Evolutionary conservation across 805 yeast species (phyloP), one percentile per base, ranked within the genome.

Genomic region (Lachancea fermentati): DNA sequence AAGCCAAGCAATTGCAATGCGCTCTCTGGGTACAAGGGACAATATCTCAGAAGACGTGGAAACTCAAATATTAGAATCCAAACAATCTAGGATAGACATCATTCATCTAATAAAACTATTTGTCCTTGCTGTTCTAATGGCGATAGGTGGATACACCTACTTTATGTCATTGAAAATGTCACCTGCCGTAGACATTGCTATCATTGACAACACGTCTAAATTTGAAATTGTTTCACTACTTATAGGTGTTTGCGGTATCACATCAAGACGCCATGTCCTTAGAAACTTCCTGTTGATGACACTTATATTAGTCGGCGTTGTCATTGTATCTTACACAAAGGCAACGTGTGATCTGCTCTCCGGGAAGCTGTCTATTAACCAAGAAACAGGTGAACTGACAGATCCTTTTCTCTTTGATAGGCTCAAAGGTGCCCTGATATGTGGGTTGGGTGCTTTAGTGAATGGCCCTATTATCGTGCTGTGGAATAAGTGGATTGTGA

Each of bases 361-460:
- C 11, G 64, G 63, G n/a, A 59, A 59, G 43, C 30, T 56, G 30
- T 52, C 63, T 14, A 46, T 58, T 26, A 58, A 61, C 39, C 47
- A 50, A 36, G 55, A 51, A 14, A 62, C 66, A 0, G 62, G 62
- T n/a, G 65, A 60, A 38, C 51, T 61, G 11, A 52, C 52, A 18
- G 59, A 60, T 38, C 66, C 66, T 4, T 62, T 54, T 37, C 48
- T 62, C 12, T 62, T 62, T 34, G 64, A 60, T 41, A 54, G 66
- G 43, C 44, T 62, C 30, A 60, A 59, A 34, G 62, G 65, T 14
- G 49, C 58, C 18, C 44, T 62, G 37, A 48, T 59, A 13, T 56
- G 60, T 32, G 66, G 66, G 13, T 33, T 62, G 17, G 55, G 62
- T 19, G 51, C 62, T 5, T 45, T 60, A 29, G 34, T 57, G 1